Percentiles rank a stretch among this genome's conserved stretches.
phyloP scores from a whole-genome alignment of 2,329 filamentous ascomycete genomes.

The Penicillium sp. region DNA sequence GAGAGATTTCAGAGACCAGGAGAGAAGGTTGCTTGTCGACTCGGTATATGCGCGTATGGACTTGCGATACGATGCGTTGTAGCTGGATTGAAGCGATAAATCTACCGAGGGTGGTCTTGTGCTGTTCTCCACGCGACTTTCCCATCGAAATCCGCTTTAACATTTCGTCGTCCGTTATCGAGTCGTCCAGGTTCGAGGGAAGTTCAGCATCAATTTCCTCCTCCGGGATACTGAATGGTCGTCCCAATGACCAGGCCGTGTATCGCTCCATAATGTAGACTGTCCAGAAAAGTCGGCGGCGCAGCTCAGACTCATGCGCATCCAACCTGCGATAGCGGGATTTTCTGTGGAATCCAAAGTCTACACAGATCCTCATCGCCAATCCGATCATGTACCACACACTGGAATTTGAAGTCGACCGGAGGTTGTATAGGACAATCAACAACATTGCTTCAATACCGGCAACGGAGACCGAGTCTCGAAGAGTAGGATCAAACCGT shows the following conservation, averaged over 20 bases:
- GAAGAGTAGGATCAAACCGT: constrained; percentile 10
- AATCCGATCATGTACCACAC: constrained; percentile 28
- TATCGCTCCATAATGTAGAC: constrained; percentile 32
- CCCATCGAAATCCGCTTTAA: background rate
- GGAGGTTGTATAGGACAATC: constrained; percentile 24
- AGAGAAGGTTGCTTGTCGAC: constrained; percentile 7
- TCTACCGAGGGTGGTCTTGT: constrained; percentile 1
- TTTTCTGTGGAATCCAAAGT: constrained; percentile 25
- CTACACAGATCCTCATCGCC: constrained; percentile 28
- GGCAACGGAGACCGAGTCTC: constrained; percentile 10
- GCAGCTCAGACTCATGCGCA: constrained; percentile 14
- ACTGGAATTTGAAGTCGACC: constrained; percentile 20
- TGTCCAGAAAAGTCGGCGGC: constrained; percentile 33
- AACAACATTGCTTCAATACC: constrained; percentile 25
- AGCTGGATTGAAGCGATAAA: constrained; percentile 16
- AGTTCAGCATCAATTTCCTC: constrained; percentile 32
- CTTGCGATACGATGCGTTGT: constrained; percentile 19
- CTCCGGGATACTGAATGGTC: constrained; percentile 33
- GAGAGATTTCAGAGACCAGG: constrained; percentile 8
- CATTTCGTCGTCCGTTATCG: background rate
- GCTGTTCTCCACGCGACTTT: background rate
- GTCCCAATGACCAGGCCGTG: constrained; percentile 28
- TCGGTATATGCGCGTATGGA: constrained; percentile 18
- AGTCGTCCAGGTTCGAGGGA: constrained; percentile 16
- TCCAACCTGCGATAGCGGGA: constrained; percentile 12